A percentile compares a stretch with the other conserved stretches of the same genome.
Evolutionary conservation across 2,329 filamentous ascomycete species (phyloP).

Genomic region (Furcasterigmium sp.): DNA sequence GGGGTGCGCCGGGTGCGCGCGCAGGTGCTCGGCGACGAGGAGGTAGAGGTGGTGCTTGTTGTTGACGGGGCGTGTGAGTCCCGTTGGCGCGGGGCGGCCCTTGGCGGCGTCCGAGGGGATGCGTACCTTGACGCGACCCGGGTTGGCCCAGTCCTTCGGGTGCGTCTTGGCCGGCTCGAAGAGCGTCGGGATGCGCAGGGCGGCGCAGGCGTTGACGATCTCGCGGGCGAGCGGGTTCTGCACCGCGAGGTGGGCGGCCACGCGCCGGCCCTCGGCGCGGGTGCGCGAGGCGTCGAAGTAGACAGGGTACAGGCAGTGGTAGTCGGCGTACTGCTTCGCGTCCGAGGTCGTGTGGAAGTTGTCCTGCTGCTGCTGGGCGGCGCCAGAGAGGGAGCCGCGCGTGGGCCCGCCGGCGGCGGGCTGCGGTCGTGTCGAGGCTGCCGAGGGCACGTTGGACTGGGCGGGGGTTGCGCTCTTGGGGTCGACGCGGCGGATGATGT

Average conservation of each 20-base stretch:
- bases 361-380: constrained; percentile 20
- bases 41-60: constrained; percentile 85
- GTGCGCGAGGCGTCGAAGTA: constrained; percentile 82
- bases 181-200: constrained; percentile 65
- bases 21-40: constrained; percentile 71
- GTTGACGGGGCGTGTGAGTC: constrained; percentile 40
- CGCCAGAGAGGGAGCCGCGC: constrained; percentile 13
- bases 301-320: constrained; percentile 87
- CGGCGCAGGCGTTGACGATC: constrained; percentile 79
- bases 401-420: constrained; percentile 21
- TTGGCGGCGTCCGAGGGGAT: constrained; percentile 8
- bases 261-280: constrained; percentile 76
- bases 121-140: constrained; percentile 74
- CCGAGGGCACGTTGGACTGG: constrained; percentile 21
- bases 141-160: constrained; percentile 97
- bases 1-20: constrained; percentile 71
- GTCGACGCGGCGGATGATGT: constrained; percentile 46
- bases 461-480: constrained; percentile 23
- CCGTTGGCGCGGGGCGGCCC: constrained; percentile 50
- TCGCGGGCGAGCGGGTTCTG: constrained; percentile 81
- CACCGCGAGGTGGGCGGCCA: constrained; percentile 67
- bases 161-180: constrained; percentile 91
- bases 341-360: constrained; percentile 33
- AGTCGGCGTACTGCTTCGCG: constrained; percentile 61
- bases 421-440: constrained; percentile 26